Evolutionary conservation across 2,329 filamentous ascomycete species (phyloP).

Genomic region (Alternaria metachromatica): DNA sequence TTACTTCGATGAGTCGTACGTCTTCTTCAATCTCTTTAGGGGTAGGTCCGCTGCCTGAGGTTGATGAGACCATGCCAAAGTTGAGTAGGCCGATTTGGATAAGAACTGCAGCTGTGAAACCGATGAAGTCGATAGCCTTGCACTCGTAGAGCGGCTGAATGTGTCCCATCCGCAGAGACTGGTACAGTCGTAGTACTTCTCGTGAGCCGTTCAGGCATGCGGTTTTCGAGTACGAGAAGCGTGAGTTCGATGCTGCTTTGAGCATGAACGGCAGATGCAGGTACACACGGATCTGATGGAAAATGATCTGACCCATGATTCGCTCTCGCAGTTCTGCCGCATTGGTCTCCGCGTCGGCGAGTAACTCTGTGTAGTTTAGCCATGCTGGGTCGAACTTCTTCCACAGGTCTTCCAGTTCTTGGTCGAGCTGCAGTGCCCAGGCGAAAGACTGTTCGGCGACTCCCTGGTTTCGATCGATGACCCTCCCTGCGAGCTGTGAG

Average conservation of each 20-base stretch:
- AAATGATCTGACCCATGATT: conserved; percentile 53
- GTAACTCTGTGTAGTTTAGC: conserved; percentile 45
- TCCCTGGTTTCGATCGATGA: conserved; percentile 54
- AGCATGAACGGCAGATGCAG: conserved; percentile 57
- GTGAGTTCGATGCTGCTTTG: conserved; percentile 45
- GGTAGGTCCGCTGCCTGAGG: conserved; percentile 8
- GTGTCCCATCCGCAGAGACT: conserved; percentile 44
- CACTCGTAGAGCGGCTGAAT: conserved; percentile 53
- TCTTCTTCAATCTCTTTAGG: conserved; percentile 45
- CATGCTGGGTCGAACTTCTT: conserved; percentile 48
- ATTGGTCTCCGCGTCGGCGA: conserved; percentile 37
- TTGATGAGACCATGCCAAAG: conserved; percentile 28
- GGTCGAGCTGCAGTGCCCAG: conserved; percentile 52
- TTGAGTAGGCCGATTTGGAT: conserved; percentile 53
- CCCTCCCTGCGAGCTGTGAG: conserved; percentile 50
- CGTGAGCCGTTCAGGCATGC: conserved; percentile 52
- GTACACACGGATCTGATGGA: conserved; percentile 54
- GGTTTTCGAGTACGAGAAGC: conserved; percentile 49
- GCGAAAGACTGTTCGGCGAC: conserved; percentile 44
- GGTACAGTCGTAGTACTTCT: conserved; percentile 51
- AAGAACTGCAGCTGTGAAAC: conserved; percentile 54
- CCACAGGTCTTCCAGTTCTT: conserved; percentile 51
- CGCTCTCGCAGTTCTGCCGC: conserved; percentile 48
- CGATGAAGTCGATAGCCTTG: conserved; percentile 56
- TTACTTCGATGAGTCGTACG: conserved; percentile 47